Evolutionary conservation across 257 asterid species (phyloP).

Genomic region (Solanum microdontum): DNA sequence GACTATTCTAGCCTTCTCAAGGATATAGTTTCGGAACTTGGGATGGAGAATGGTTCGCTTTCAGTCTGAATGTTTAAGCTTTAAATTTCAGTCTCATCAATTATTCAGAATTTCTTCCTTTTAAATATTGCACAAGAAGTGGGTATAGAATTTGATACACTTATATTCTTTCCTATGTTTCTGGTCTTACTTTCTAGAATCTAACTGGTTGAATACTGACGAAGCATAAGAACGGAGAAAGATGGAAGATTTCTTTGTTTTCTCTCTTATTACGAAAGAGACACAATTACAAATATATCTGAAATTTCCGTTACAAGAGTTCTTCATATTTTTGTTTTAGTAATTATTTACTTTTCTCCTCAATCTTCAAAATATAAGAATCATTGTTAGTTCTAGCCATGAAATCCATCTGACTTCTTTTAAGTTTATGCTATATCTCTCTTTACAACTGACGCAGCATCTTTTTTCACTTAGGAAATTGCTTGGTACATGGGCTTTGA

Average conservation of each 20-base stretch:
- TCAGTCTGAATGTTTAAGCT: neutral
- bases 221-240: neutral
- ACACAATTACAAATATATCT: neutral
- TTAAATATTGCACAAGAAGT: neutral
- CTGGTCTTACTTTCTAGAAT: neutral
- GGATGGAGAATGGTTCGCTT: neutral
- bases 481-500: conserved; percentile 91
- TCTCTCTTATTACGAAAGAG: neutral
- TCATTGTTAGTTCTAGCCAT: neutral
- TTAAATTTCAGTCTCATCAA: neutral
- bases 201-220: neutral
- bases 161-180: neutral
- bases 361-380: neutral
- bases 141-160: neutral
- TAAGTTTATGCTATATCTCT: neutral
- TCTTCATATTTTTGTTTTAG: neutral
- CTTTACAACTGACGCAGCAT: conserved; percentile 1
- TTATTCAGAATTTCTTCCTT: neutral
- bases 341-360: neutral
- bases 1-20: neutral
- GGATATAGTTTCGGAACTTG: neutral
- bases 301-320: neutral
- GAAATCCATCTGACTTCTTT: neutral
- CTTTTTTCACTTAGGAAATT: conserved; percentile 46
- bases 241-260: neutral